Conservation (phyloP, 345 rosid genomes). For the Dipteronia sinensis region DNA sequence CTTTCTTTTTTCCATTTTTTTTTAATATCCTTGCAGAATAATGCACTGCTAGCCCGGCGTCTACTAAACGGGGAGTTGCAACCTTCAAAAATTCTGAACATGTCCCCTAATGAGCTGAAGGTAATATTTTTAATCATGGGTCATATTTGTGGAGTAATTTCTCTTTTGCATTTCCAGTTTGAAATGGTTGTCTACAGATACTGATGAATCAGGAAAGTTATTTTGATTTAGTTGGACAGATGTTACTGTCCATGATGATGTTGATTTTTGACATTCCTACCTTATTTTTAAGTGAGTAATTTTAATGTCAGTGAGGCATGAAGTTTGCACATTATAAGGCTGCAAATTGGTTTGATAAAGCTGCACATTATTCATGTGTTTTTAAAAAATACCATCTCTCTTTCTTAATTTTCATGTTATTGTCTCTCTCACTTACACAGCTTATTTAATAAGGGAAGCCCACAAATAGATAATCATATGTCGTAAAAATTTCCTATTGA, state of each 20-base stretch:
- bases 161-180: not conserved
- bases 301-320: not conserved
- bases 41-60: conserved; percentile 62
- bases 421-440: not conserved
- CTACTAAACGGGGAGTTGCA: conserved; percentile 79
- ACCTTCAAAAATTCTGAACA: conserved; percentile 78
- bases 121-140: conserved; percentile 33
- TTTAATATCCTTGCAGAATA: conserved; percentile 43
- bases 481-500: not conserved
- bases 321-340: not conserved
- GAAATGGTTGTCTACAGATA: not conserved
- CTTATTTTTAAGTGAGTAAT: not conserved
- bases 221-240: conserved; percentile 1
- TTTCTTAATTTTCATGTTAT: not conserved
- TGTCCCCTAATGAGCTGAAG: conserved; percentile 93
- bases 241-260: not conserved
- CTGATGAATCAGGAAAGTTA: not conserved
- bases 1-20: not conserved
- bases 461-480: not conserved
- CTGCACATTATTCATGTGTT: not conserved
- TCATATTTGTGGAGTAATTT: not conserved
- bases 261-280: not conserved
- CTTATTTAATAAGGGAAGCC: too few species aligned
- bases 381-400: not conserved
- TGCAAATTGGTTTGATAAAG: not conserved